These are phyloP conservation scores for Pseudozyma sp. DNA, from an alignment of 1,284 basidiomycete genomes.

Conservation along the genomic window DNA sequence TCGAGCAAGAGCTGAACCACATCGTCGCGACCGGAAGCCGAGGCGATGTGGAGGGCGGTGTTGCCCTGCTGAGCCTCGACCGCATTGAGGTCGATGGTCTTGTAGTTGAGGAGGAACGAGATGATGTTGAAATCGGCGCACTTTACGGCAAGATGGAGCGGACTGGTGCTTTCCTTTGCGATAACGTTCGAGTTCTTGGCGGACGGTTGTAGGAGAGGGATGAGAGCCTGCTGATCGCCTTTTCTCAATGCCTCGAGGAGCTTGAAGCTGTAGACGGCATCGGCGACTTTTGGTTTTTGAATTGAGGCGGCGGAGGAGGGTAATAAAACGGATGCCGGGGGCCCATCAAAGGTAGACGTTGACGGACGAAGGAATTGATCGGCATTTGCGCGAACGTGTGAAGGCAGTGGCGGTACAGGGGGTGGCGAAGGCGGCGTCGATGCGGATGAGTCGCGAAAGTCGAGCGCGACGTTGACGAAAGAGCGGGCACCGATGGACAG, in stretches of 20 bases:
- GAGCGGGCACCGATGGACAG: slow-evolving; percentile 25
- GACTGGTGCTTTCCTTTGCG: slow-evolving; percentile 69
- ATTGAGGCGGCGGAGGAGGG: background rate
- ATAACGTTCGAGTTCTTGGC: slow-evolving; percentile 11
- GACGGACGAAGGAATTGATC: background rate
- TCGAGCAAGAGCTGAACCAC: slow-evolving; percentile 72
- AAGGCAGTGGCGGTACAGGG: slow-evolving; percentile 17
- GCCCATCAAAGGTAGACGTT: background rate
- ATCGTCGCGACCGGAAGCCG: slow-evolving; percentile 82
- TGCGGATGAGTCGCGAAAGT: slow-evolving; percentile 3
- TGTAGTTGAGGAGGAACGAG: slow-evolving; percentile 78
- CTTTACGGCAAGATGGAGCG: slow-evolving; percentile 85
- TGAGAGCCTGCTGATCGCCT: slow-evolving; percentile 51
- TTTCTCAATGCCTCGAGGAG: slow-evolving; percentile 78
- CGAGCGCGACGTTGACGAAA: slow-evolving; percentile 3
- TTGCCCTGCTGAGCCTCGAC: slow-evolving; percentile 72
- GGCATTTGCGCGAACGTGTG: background rate
- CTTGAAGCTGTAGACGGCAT: slow-evolving; percentile 74
- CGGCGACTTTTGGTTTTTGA: slow-evolving; percentile 30
- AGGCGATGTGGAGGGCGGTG: slow-evolving; percentile 87
- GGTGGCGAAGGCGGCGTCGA: slow-evolving; percentile 4
- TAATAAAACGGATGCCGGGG: background rate
- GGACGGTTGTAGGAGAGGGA: slow-evolving; percentile 63
- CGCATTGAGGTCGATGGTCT: slow-evolving; percentile 71
- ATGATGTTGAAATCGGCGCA: slow-evolving; percentile 76